A percentile compares a stretch with the other conserved stretches of the same genome.
These are phyloP conservation scores for Kodamaea kakaduensis DNA, from an alignment of 805 yeast genomes.

Conservation along the genomic window DNA sequence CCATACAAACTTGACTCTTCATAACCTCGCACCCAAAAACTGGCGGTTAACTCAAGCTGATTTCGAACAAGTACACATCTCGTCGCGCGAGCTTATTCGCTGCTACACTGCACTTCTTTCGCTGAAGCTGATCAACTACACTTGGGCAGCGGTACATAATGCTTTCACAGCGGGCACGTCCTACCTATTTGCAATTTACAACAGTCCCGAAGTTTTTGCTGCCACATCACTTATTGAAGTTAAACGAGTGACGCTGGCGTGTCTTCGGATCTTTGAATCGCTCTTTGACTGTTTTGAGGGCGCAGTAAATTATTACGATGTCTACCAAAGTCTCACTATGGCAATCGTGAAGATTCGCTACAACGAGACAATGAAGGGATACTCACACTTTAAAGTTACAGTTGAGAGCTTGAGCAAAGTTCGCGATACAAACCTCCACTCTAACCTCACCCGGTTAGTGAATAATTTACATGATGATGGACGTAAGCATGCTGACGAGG, in stretches of 20 bases:
- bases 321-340: conserved; percentile 66
- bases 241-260: conserved; percentile 47
- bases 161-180: conserved; percentile 87
- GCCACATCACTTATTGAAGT: conserved; percentile 43
- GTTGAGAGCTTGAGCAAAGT: conserved; percentile 8
- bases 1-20: conserved; percentile 66
- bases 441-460: conserved; percentile 37
- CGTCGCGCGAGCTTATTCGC: conserved; percentile 63
- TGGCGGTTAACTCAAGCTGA: conserved; percentile 52
- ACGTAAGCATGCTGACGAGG: background rate
- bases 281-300: conserved; percentile 73
- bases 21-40: conserved; percentile 75
- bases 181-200: conserved; percentile 70
- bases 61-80: conserved; percentile 51
- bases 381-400: conserved; percentile 7
- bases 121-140: conserved; percentile 66
- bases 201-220: conserved; percentile 51
- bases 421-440: conserved; percentile 29
- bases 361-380: conserved; percentile 28
- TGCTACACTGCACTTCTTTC: conserved; percentile 56
- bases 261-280: conserved; percentile 55
- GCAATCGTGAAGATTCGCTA: conserved; percentile 64
- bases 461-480: conserved; percentile 20
- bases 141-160: conserved; percentile 92
- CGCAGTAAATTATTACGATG: conserved; percentile 65